phyloP scores from a whole-genome alignment of 164 flowering plant species.

The Chloranthus sessilifolius region DNA sequence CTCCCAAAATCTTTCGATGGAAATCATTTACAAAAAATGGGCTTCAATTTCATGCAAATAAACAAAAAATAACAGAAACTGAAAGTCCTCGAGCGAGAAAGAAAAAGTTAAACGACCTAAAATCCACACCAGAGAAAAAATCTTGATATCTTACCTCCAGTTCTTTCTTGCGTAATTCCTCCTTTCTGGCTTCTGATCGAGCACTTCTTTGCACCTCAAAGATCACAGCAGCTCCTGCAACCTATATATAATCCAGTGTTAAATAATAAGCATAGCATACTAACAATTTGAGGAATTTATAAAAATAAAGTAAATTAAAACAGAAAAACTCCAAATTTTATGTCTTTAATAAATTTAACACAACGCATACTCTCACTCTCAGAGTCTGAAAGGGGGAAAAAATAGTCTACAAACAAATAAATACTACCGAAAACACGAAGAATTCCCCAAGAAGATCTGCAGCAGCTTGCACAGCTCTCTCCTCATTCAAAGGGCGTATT shows the following conservation, averaged over 20 bases:
- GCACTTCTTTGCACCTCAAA: conserved; percentile 83
- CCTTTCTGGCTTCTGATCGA: conserved; percentile 78
- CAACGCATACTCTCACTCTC: no score
- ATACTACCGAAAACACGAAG: conserved; percentile 69
- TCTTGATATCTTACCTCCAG: conserved; percentile 38
- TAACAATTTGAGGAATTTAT: no score
- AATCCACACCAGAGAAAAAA: neutral
- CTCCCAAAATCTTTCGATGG: neutral
- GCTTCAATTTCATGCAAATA: neutral
- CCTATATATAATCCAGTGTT: no score
- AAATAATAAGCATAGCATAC: no score
- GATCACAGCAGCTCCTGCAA: conserved; percentile 67
- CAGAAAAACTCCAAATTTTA: no score
- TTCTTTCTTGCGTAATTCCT: conserved; percentile 57
- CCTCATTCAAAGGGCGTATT: conserved; percentile 84
- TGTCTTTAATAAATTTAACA: no score
- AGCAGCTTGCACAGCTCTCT: conserved; percentile 93
- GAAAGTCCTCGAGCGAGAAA: neutral
- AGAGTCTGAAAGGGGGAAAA: no score
- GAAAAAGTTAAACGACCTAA: neutral
- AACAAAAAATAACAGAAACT: neutral
- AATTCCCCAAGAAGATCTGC: conserved; percentile 82
- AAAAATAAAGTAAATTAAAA: no score
- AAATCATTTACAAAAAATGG: neutral
- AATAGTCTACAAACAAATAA: no score